Conservation (phyloP, 176 grass and related monocot genomes). For the Rhynchospora pubera region DNA sequence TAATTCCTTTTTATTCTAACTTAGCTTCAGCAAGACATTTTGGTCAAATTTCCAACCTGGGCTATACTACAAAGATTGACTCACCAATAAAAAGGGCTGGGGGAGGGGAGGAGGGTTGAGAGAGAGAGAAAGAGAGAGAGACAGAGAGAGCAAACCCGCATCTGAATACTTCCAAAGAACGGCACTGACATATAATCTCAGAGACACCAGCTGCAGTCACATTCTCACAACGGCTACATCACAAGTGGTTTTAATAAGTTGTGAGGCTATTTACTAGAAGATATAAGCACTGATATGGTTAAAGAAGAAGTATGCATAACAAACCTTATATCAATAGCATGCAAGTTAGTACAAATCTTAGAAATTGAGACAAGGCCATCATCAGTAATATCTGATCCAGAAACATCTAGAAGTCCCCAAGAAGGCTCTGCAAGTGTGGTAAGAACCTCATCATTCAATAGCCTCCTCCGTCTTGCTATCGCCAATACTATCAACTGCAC, state of each 20-base stretch:
- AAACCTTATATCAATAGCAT: conserved; percentile 90
- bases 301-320: conserved; percentile 4
- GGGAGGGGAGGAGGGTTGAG: too few species aligned
- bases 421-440: conserved; percentile 67
- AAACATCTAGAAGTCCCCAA: conserved; percentile 83
- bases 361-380: conserved; percentile 45
- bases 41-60: neutral
- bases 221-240: conserved; percentile 62
- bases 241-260: conserved; percentile 9
- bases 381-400: conserved; percentile 81
- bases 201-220: conserved; percentile 56
- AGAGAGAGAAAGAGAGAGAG: conserved; percentile 2
- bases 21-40: neutral
- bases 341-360: conserved; percentile 59
- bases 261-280: neutral
- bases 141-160: conserved; percentile 60
- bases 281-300: neutral
- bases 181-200: conserved; percentile 58
- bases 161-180: conserved; percentile 81
- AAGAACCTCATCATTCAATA: conserved; percentile 68
- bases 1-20: neutral
- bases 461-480: conserved; percentile 75
- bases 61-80: neutral
- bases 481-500: conserved; percentile 74
- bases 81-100: neutral